A percentile compares a stretch with the other conserved stretches of the same genome.
phyloP scores from a whole-genome alignment of 306 rosid genomes.

The Glycine tomentella region DNA sequence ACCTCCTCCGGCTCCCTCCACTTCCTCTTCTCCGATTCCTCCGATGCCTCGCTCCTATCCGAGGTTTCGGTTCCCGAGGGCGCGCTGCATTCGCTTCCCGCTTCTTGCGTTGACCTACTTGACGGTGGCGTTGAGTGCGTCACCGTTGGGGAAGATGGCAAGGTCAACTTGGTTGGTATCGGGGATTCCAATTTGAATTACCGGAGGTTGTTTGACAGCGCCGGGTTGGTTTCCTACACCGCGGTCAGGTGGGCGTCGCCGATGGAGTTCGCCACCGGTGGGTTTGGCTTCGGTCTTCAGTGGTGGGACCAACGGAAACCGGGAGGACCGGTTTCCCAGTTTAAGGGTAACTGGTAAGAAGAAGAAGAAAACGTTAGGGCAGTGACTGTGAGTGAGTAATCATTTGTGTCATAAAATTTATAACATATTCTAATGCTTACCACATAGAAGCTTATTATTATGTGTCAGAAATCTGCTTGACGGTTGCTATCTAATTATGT shows the following conservation, averaged over 20 bases:
- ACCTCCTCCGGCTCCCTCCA: slow-evolving; percentile 77
- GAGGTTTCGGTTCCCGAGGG: slow-evolving; percentile 68
- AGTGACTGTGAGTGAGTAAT: too few species aligned
- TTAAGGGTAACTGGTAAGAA: slow-evolving; percentile 71
- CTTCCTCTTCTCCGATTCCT: slow-evolving; percentile 58
- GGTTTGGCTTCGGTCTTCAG: slow-evolving; percentile 81
- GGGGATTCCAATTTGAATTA: slow-evolving; percentile 59
- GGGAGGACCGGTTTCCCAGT: slow-evolving; percentile 84
- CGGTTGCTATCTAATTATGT: slow-evolving; percentile 36
- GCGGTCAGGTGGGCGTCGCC: slow-evolving; percentile 91
- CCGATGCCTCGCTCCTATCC: slow-evolving; percentile 59
- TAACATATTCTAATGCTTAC: neutral
- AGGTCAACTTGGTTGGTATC: slow-evolving; percentile 67
- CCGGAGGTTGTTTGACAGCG: slow-evolving; percentile 71
- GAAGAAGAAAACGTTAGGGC: too few species aligned
- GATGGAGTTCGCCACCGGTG: slow-evolving; percentile 85
- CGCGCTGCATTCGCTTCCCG: slow-evolving; percentile 56
- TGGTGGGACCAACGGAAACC: slow-evolving; percentile 97
- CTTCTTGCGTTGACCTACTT: slow-evolving; percentile 69
- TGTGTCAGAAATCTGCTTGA: too few species aligned
- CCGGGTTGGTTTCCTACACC: slow-evolving; percentile 79
- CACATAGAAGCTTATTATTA: neutral
- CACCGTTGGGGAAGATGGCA: slow-evolving; percentile 87
- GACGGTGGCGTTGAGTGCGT: slow-evolving; percentile 78
- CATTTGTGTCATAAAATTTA: too few species aligned